Conservation (phyloP, 345 rosid species). For the Salix viminalis region DNA sequence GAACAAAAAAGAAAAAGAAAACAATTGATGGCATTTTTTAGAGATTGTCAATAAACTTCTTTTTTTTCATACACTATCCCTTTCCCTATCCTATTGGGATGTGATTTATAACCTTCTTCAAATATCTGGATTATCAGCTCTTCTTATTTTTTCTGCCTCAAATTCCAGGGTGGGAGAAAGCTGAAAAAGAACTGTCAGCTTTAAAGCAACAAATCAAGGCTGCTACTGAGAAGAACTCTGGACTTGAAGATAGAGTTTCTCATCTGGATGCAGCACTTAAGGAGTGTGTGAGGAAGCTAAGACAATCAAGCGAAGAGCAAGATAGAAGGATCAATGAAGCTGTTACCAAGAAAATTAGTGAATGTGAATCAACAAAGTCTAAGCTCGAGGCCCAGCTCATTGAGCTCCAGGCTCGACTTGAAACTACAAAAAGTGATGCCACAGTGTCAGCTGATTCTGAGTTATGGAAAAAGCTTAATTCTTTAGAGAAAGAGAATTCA, state of each 20-base stretch:
- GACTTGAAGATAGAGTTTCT: conserved; percentile 65
- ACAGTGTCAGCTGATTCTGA: conserved; percentile 26
- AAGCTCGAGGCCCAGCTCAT: conserved; percentile 50
- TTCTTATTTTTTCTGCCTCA: not conserved
- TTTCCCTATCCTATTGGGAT: not conserved
- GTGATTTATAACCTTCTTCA: not conserved
- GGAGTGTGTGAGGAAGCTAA: conserved; percentile 90
- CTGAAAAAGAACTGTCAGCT: conserved; percentile 62
- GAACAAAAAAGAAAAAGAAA: not conserved
- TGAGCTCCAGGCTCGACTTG: conserved; percentile 38
- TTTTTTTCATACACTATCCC: not conserved
- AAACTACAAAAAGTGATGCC: conserved; percentile 28
- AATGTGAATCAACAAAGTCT: conserved; percentile 51
- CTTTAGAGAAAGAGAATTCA: conserved; percentile 55
- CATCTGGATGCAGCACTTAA: conserved; percentile 90
- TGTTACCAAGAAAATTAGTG: conserved; percentile 37
- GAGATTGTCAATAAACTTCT: not conserved
- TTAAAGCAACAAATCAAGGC: conserved; percentile 66
- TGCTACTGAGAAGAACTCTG: conserved; percentile 38
- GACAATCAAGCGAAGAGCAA: conserved; percentile 82
- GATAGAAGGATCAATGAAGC: conserved; percentile 59
- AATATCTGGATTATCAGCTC: not conserved
- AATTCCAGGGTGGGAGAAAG: conserved; percentile 83
- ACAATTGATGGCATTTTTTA: not conserved
- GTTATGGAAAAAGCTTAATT: conserved; percentile 42